phyloP scores from a whole-genome alignment of 306 rosid species.

The Dicorynia guianensis region DNA sequence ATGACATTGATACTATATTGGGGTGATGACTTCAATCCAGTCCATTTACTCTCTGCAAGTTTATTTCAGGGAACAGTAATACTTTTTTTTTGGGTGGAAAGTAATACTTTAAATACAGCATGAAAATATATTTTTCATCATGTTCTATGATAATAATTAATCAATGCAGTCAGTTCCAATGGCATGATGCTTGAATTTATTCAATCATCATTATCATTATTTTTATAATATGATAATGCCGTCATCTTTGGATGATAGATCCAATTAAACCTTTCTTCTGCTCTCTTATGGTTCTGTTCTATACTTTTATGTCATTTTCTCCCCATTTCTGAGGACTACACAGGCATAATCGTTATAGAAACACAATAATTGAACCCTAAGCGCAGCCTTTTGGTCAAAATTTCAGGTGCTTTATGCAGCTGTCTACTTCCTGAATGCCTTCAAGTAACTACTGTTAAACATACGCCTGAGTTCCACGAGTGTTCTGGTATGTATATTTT shows the following conservation, averaged over 20 bases:
- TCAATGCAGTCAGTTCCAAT: neutral
- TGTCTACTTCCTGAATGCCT: slow-evolving; percentile 97
- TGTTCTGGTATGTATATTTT: slow-evolving; percentile 65
- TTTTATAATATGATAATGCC: neutral
- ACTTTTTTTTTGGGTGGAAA: too few relatives aligned
- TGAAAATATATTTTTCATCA: slow-evolving; percentile 11
- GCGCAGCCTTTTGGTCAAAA: slow-evolving; percentile 40
- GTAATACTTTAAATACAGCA: slow-evolving; percentile 3
- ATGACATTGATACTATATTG: slow-evolving; percentile 16
- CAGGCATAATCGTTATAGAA: slow-evolving; percentile 10
- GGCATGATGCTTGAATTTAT: neutral
- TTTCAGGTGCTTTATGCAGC: slow-evolving; percentile 87
- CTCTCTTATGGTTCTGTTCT: slow-evolving; percentile 26
- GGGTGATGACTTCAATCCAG: slow-evolving; percentile 13
- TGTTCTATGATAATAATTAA: neutral
- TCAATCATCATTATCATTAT: slow-evolving; percentile 1
- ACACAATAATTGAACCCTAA: slow-evolving; percentile 24
- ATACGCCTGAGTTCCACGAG: slow-evolving; percentile 77
- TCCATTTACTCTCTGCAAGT: slow-evolving; percentile 17
- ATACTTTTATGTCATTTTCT: neutral
- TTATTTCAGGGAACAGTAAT: slow-evolving; percentile 23
- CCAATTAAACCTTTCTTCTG: neutral
- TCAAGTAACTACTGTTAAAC: slow-evolving; percentile 81
- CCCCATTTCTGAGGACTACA: slow-evolving; percentile 10
- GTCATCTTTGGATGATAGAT: slow-evolving; percentile 18